These are phyloP conservation scores for Rhynchosporium secalis DNA, from an alignment of 2,329 filamentous ascomycete genomes.

Conservation along the genomic window DNA sequence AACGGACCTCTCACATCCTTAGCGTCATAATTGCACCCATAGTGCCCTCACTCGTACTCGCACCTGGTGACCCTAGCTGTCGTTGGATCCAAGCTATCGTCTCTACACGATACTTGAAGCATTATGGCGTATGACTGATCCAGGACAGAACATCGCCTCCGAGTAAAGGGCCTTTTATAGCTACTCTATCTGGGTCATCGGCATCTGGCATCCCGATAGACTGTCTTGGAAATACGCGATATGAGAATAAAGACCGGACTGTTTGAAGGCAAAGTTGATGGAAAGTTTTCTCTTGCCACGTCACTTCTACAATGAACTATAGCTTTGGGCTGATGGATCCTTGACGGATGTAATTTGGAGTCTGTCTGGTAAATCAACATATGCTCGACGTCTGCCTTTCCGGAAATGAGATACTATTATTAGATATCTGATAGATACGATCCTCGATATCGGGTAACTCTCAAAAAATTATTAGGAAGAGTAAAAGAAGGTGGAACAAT, in stretches of 20 bases:
- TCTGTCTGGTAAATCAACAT: too few species aligned
- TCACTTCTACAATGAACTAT: too few species aligned
- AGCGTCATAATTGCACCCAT: slow-evolving; percentile 12
- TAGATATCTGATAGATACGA: too few species aligned
- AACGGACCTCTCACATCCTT: slow-evolving; percentile 10
- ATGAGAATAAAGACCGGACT: background rate
- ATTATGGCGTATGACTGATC: slow-evolving; percentile 10
- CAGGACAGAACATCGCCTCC: slow-evolving; percentile 12
- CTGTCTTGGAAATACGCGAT: slow-evolving; percentile 3
- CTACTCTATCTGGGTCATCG: background rate
- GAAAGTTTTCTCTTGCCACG: background rate
- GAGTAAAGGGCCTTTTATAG: slow-evolving; percentile 3
- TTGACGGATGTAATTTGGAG: too few species aligned
- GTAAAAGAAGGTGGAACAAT: background rate
- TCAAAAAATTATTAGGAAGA: background rate
- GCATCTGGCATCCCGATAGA: slow-evolving; percentile 14
- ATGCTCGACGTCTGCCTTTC: too few species aligned
- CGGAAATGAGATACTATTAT: too few species aligned
- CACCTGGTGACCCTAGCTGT: background rate
- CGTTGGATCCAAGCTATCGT: slow-evolving; percentile 7
- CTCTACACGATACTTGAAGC: slow-evolving; percentile 1
- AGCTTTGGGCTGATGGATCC: too few species aligned
- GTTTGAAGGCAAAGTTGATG: slow-evolving; percentile 3
- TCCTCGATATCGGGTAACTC: too few species aligned
- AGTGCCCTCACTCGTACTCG: background rate